phyloP scores from a whole-genome alignment of 2,329 filamentous ascomycete species.

The Claviceps spartinae region DNA sequence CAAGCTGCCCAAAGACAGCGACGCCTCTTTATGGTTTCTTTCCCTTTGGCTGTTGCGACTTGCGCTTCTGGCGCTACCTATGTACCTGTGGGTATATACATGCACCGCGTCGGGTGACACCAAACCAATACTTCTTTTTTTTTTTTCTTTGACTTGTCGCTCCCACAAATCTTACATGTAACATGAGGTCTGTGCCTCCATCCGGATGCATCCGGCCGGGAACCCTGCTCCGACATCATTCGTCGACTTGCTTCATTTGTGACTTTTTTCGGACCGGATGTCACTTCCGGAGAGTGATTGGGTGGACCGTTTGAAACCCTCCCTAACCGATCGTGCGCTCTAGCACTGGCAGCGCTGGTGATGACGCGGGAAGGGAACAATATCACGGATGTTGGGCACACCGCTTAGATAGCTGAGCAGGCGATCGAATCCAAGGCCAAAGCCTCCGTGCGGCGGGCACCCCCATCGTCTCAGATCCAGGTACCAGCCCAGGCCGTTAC shows the following conservation, averaged over 20 bases:
- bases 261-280: slow-evolving; percentile 1
- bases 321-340: not conserved
- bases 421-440: slow-evolving; percentile 81
- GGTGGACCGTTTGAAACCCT: not conserved
- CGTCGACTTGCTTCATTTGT: not conserved
- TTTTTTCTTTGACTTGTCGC: no score
- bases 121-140: not conserved
- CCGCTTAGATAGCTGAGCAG: slow-evolving; percentile 73
- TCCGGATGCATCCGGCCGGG: not conserved
- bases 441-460: slow-evolving; percentile 83
- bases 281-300: not conserved
- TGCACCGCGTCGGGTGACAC: no score
- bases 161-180: no score
- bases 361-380: slow-evolving; percentile 75
- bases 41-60: no score
- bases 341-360: slow-evolving; percentile 48
- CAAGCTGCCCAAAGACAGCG: no score
- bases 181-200: not conserved
- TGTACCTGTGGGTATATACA: no score
- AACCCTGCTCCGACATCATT: not conserved
- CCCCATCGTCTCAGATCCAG: slow-evolving; percentile 78
- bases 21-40: no score
- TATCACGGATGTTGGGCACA: slow-evolving; percentile 69
- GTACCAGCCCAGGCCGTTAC: slow-evolving; percentile 59
- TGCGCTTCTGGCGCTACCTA: no score